These are phyloP conservation scores for Cyclocybe cylindracea DNA, from an alignment of 768 basidiomycete genomes.

Conservation along the genomic window DNA sequence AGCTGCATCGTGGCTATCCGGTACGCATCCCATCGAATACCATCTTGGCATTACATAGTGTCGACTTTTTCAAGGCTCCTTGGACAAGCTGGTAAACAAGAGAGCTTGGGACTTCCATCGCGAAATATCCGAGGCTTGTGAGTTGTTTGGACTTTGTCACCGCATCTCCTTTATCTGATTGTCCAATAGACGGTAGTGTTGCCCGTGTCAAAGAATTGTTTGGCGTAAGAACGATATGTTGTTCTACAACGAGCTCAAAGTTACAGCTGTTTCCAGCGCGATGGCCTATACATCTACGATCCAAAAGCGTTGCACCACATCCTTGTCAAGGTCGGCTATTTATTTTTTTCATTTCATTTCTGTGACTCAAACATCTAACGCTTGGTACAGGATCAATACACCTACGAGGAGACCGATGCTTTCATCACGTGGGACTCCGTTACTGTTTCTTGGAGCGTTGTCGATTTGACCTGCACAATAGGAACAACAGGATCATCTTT, in stretches of 20 bases:
- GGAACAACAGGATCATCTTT: slow-evolving; percentile 18
- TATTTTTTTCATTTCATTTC: not conserved
- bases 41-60: no score
- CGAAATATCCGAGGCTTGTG: no score
- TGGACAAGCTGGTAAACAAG: no score
- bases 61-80: no score
- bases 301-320: slow-evolving; percentile 47
- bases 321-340: slow-evolving; percentile 32
- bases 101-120: no score
- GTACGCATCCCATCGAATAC: no score
- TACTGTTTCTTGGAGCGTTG: not conserved
- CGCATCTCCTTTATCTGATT: no score
- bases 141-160: no score
- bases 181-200: slow-evolving; percentile 27
- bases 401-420: slow-evolving; percentile 27
- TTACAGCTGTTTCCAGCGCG: slow-evolving; percentile 15
- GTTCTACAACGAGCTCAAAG: not conserved
- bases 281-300: slow-evolving; percentile 42
- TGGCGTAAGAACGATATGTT: slow-evolving; percentile 24
- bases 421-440: slow-evolving; percentile 25
- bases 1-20: no score
- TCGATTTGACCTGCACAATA: not conserved
- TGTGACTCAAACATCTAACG: not conserved
- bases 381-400: slow-evolving; percentile 28
- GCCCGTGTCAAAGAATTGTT: slow-evolving; percentile 30